phyloP scores from a whole-genome alignment of 1,284 basidiomycete genomes.

The Ganoderma multipileum region DNA sequence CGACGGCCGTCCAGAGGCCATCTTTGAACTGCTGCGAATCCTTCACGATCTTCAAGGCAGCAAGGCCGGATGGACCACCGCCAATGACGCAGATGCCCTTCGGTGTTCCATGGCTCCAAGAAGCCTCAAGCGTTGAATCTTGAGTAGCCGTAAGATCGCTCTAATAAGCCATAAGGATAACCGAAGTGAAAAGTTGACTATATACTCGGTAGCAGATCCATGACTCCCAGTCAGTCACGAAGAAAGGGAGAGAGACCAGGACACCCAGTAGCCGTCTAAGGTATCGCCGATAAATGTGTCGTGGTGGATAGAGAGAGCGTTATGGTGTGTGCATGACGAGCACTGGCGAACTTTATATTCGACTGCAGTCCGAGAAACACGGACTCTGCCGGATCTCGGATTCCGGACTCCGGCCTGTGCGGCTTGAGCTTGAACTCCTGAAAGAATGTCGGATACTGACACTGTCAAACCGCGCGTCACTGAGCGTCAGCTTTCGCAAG shows the following conservation, averaged over 20 bases:
- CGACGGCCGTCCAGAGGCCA: conserved; percentile 61
- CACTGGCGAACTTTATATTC: not conserved
- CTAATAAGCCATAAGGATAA: not conserved
- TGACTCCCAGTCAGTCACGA: not conserved
- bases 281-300: not conserved
- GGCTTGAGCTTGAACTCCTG: no score
- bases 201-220: conserved; percentile 25
- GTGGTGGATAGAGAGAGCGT: not conserved
- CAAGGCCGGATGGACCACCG: conserved; percentile 71
- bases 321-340: not conserved
- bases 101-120: conserved; percentile 16
- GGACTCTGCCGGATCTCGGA: not conserved
- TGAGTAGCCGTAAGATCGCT: not conserved
- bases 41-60: conserved; percentile 64
- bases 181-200: not conserved
- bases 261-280: not conserved
- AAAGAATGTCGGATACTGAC: no score
- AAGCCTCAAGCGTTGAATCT: conserved; percentile 24
- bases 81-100: conserved; percentile 68
- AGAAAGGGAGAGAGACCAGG: not conserved
- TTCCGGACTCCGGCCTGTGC: not conserved
- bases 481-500: no score
- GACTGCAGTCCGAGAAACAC: not conserved
- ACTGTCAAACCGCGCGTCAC: no score
- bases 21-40: conserved; percentile 60